Conservation (phyloP, 768 basidiomycete genomes). For the Sarcodon sp. region DNA sequence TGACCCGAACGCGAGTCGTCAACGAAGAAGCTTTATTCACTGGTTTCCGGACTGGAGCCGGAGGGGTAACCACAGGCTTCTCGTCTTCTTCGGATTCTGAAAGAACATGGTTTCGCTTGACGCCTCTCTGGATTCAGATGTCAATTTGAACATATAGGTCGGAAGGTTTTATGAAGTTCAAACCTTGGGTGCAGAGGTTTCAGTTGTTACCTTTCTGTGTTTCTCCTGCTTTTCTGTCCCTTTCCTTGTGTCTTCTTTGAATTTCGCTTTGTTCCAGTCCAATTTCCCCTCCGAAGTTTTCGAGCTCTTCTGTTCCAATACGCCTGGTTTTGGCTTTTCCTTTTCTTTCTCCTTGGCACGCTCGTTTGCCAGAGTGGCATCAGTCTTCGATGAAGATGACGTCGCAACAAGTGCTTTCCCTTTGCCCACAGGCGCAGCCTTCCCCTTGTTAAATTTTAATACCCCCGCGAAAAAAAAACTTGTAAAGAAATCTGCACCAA, state of each 20-base stretch:
- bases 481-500: not conserved
- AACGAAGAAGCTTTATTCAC: not conserved
- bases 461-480: slow-evolving; percentile 1
- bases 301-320: slow-evolving; percentile 13
- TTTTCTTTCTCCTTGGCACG: not conserved
- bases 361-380: slow-evolving; percentile 1
- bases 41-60: slow-evolving; percentile 2
- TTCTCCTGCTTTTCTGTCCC: slow-evolving; percentile 5
- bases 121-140: slow-evolving; percentile 17
- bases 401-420: slow-evolving; percentile 1
- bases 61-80: slow-evolving; percentile 1
- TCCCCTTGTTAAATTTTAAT: slow-evolving; percentile 4
- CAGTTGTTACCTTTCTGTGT: slow-evolving; percentile 7
- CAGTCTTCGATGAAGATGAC: slow-evolving; percentile 1
- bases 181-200: slow-evolving; percentile 5
- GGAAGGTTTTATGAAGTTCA: not conserved
- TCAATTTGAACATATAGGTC: not conserved
- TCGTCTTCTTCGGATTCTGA: slow-evolving; percentile 21
- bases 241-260: slow-evolving; percentile 17
- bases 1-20: slow-evolving; percentile 19
- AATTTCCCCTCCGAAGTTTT: slow-evolving; percentile 33
- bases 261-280: slow-evolving; percentile 49
- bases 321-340: not conserved
- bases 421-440: slow-evolving; percentile 4
- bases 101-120: slow-evolving; percentile 27